Base-by-base conservation (phyloP, 2,329 filamentous ascomycete genomes). In the Parascedosporium putredinis region DNA sequence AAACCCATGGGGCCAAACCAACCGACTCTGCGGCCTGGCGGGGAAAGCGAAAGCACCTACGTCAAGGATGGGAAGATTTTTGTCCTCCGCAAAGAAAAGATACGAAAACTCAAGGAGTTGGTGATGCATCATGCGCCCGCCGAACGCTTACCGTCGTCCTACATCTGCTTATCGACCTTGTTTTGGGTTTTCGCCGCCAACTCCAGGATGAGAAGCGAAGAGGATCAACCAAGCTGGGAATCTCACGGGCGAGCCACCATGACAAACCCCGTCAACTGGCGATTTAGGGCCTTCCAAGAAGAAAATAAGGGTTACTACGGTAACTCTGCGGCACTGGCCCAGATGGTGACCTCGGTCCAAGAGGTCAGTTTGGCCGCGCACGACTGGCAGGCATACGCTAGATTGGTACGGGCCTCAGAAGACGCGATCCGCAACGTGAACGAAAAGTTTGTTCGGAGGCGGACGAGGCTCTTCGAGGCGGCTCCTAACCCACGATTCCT, bases 181-280 rank as follows among this genome's bases (percentile, higher is more conserved):
- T 61, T 65, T 0, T 72, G 70, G 63, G 62, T 64, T 3, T 67
- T 69, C 53, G 60, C 67, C 40, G 62, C 64, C 12, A 59, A 56
- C n/a, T 60, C 64, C 2, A 64, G 68, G 10, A 54, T 60, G 20
- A 36, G 51, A 4, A 55, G 56, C 14, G 47, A 50, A 40, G 25
- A 36, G 12, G 33, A 38, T 29, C 38, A 31, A 20, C 33, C 53
- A 33, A 33, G 34, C 3, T 47, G 46, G 14, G 27, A 52, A 6
- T 51, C 52, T 18, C 31, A 52, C 2, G 33, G 31, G 3, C 40
- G 14, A 6, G 58, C 63, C 3, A 58, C 57, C 45, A 52, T 71
- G 40, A 63, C 67, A 56, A 67, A 68, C 36, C 68, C 68, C 47
- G 67, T 68, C 4, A 69, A 69, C 54, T 72, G 68, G 68, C 60